Base-by-base conservation (phyloP, 768 basidiomycete genomes). In the Lyophyllum semitale region DNA sequence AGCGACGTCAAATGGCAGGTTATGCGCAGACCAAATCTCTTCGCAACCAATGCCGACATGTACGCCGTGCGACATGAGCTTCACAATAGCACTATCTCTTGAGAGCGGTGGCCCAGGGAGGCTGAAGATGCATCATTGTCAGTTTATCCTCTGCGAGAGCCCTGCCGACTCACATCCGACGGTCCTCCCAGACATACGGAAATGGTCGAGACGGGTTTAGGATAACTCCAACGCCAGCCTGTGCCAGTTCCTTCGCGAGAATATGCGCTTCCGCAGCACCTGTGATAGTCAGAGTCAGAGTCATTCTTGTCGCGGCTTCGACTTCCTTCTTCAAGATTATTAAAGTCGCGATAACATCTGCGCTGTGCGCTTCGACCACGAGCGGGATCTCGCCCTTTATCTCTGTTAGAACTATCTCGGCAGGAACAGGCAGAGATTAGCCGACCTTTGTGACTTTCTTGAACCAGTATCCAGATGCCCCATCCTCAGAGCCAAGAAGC, bases 331-430 rank as follows among this genome's bases (percentile, higher is more conserved):
- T 91, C 53, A 96, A 75, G 23, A 78, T 67, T 41, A 95, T 75
- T 30, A 95, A 69, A 0, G 88, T 84, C 1, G 89, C 91, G 58
- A 95, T 95, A 48, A 89, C 75, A 68, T 95, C 94, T 4, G 91
- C 93, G 61, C 78, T 92, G 59, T 88, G 75, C 2, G 83, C 85
- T 51, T 87, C 83, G 8, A 93, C 74, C 11, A 96, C 88, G 5
- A 97, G 73, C 3, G 91, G 87, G 20, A 94, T 77, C 32, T 77
- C 63, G 5, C 91, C 90, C 85, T 89, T 57, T 26, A 12, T 32
- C 25, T n/a, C 13, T 3, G 2, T 59, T 2, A 51, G 43, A 5
- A 51, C 22, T 25, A 4, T 38, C 30, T 41, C 2, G 22, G 7
- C 32, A 27, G 13, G 25, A 15, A 32, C 20, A 33, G 13, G 17